Base-by-base conservation (phyloP, 2,329 filamentous ascomycete species). In the Verticillium nonalfalfae region DNA sequence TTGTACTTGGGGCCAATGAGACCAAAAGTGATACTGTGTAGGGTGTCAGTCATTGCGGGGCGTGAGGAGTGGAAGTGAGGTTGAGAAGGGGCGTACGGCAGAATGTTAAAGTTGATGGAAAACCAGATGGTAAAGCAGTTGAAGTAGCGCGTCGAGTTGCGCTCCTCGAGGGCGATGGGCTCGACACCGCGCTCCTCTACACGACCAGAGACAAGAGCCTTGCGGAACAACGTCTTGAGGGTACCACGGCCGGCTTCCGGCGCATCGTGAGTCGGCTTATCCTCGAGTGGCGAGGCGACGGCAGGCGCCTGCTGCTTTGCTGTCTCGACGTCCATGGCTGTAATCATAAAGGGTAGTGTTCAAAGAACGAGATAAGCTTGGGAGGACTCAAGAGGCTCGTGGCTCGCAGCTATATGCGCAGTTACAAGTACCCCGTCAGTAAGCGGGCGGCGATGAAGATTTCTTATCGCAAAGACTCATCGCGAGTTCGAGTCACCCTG, bases 1-100 rank as follows among this genome's bases (percentile, higher is more conserved):
- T 81, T 85, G 13, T 76, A 76, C 50, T 80, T 71, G 4, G 85
- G 85, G 0, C 85, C 85, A 1, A 87, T 77, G 79, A 88, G 84
- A 62, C 86, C 86, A 67, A 87, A 87, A 0, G 85, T 84, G 62
- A 89, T 82, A 2, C 84, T 82, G 21, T 34, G 18, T 57, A 33
- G 33, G 31, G 34, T 15, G 39, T 65, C 10, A 61, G 59, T 26
- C 55, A 54, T 59, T 63, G 33, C 72, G 35, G 26, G 13, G 34
- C 18, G 33, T 40, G 11, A 40, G 26, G 26, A 31, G 26, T 31
- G 26, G 26, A 31, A 31, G 10, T 40, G 13, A 15, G 39, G 39
- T 7, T n/a, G 15, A 15, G 45, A 21, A 18, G 21, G 45, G 1
- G 21, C 45, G 9, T 63, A 78, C 77, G 74, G 73, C 11, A 81